Percentiles rank a stretch among this genome's conserved stretches.
Evolutionary conservation across 75 land plant species (phyloP).

Genomic region (Gnetum montanum): DNA sequence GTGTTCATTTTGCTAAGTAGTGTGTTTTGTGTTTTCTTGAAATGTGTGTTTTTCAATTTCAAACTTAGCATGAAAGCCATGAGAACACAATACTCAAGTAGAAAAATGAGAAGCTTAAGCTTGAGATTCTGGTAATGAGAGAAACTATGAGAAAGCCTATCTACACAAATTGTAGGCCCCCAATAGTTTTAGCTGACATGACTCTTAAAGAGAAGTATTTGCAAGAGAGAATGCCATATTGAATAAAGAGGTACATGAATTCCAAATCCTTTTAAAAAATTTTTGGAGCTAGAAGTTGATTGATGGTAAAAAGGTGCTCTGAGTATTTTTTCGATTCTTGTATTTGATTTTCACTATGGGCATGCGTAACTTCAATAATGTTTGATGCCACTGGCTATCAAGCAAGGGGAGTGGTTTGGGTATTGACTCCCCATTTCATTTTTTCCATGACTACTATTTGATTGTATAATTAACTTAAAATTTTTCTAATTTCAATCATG

Average conservation of each 20-base stretch:
- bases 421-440: too few species aligned
- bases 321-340: too few species aligned
- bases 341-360: too few species aligned
- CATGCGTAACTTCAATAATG: too few species aligned
- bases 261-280: too few species aligned
- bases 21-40: not conserved
- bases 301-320: too few species aligned
- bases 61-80: constrained; percentile 66
- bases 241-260: constrained; percentile 73
- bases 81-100: constrained; percentile 43
- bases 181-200: constrained; percentile 24
- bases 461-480: too few species aligned
- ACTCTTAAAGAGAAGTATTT: constrained; percentile 45
- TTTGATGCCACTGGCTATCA: too few species aligned
- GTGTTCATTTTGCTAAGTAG: not conserved
- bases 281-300: too few species aligned
- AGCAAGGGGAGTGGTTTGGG: too few species aligned
- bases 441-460: too few species aligned
- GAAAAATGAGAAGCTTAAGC: constrained; percentile 60
- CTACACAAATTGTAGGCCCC: constrained; percentile 61
- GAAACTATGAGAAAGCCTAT: constrained; percentile 50
- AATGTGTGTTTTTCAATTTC: not conserved
- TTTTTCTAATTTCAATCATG: too few species aligned
- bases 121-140: constrained; percentile 52
- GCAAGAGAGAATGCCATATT: constrained; percentile 54